These are phyloP conservation scores for Scedosporium apiospermum DNA, from an alignment of 2,329 filamentous ascomycete species.

Conservation along the genomic window DNA sequence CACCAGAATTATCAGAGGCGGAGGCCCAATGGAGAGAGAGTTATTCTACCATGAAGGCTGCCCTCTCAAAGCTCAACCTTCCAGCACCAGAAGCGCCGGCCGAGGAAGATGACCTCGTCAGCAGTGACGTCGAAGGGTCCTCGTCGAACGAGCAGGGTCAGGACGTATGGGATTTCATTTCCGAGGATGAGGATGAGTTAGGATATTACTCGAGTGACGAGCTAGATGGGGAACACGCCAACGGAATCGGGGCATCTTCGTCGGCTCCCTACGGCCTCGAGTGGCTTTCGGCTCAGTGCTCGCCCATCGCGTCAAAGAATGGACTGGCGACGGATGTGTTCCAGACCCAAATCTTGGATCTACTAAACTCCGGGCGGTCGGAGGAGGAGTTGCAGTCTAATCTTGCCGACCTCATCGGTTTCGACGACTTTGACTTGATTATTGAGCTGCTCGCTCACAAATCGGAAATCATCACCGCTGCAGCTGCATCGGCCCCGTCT, in stretches of 20 bases:
- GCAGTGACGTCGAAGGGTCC: conserved; percentile 52
- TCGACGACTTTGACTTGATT: conserved; percentile 86
- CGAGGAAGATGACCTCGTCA: conserved; percentile 41
- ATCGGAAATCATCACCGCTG: conserved; percentile 41
- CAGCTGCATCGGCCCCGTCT: conserved; percentile 17
- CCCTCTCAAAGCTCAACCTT: conserved; percentile 64
- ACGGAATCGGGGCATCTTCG: conserved; percentile 16
- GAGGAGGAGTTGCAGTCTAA: conserved; percentile 88
- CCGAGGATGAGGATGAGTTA: conserved; percentile 50
- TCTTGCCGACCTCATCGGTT: conserved; percentile 83
- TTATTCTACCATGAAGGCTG: conserved; percentile 75
- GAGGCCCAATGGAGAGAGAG: conserved; percentile 73
- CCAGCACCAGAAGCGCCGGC: conserved; percentile 28
- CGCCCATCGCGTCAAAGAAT: conserved; percentile 54
- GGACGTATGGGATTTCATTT: conserved; percentile 90
- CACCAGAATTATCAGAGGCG: conserved; percentile 43
- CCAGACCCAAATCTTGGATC: conserved; percentile 64
- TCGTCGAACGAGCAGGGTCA: conserved; percentile 55
- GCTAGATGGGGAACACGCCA: conserved; percentile 34
- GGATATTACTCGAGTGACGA: conserved; percentile 51
- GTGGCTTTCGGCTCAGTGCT: conserved; percentile 68
- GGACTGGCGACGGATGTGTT: conserved; percentile 63
- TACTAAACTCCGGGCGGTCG: conserved; percentile 56
- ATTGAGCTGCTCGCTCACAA: conserved; percentile 80
- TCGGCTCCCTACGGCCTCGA: conserved; percentile 39